Evolutionary conservation across 306 rosid genomes (phyloP), one percentile per base, ranked within the genome.

Genomic region (Sesbania bispinosa): DNA sequence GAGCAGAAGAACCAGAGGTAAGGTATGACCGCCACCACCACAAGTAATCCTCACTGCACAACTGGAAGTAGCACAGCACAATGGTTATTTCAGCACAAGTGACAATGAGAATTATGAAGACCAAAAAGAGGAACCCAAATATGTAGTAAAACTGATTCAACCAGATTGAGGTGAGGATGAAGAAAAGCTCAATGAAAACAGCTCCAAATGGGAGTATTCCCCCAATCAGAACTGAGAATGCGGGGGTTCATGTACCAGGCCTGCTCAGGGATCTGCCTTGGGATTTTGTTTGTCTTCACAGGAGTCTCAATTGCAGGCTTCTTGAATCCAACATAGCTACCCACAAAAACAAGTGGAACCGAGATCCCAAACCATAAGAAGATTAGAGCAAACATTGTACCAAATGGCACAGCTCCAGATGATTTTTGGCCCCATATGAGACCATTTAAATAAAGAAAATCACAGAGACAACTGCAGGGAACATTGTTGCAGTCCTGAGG

Each of bases 1-100:
- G 78, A 7, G 98, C 98, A 1, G 97, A 94, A 21, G 97, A 94
- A 50, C 97, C 98, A 16, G 98, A 81, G 0, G 97, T 90, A 29
- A 94, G 94, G 85, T 94, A 94, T 24, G 98, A 90, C 38, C 98
- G 82, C 98, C 98, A 90, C 98, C 98, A 90, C 98, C 97, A 94
- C 55, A 89, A 78, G 74, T 94, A 94, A 80, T 94, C 98, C 87
- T 90, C 98, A 52, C 97, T 91, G 92, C 98, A 94, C 77, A 94
- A 57, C 85, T 94, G 98, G 89, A 94, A 94, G 88, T 90, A 94
- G 89, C 98, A 89, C 26, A 94, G 98, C 74, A 94, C 98, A 20
- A 94, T 63, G 45, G 98, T 87, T 67, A 94, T 94, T 79, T 94
- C 98, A 3, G 98, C 98, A 33, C 98, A 94, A 3, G 98, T 94